Base-by-base conservation (phyloP, 371 early-diverging fungal species). In the Mortierella sp. region DNA sequence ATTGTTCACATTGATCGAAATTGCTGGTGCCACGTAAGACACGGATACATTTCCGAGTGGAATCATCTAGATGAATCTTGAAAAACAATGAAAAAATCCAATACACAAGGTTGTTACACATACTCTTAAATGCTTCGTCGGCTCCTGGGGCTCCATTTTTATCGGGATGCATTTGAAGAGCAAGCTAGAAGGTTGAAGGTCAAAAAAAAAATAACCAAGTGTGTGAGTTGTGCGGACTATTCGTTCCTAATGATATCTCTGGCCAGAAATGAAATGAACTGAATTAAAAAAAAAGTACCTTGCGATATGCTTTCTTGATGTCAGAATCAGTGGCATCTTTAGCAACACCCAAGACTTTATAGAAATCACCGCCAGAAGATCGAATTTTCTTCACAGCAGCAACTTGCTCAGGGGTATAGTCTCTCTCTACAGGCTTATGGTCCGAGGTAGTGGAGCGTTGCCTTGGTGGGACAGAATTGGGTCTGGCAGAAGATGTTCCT, bases 101-200 rank as follows among this genome's bases (percentile, higher is more conserved):
- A 95, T 7, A 97, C 95, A 28, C 86, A 89, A 74, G 92, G 93
- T 63, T 22, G 35, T 12, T 49, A 22, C 8, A 49, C 62, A 15
- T 62, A 94, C 92, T 85, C 84, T 98, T 97, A 84, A 98, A 98
- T 13, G 98, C 99, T 78, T 97, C 98, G 64, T 97, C 97, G 2
- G 99, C 97, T 28, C 98, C 98, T 10, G 98, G 96, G 3, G 98
- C 97, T 17, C 87, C 90, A 76, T 99, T 98, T 83, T 97, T 99
- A 83, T 99, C 99, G 0, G 99, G 99, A 83, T 99, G 99, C 83
- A 96, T 98, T 82, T 93, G 93, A 62, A 96, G 86, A 10, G 98
- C 98, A 51, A 97, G 87, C 93, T 94, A 85, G 42, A 66, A 15
- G 32, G 19, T 29, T 23, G 23, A 28, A 49, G 37, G 43, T 42